Conservation (phyloP, 2,329 filamentous ascomycete species). For the Pestalotiopsis sp. region DNA sequence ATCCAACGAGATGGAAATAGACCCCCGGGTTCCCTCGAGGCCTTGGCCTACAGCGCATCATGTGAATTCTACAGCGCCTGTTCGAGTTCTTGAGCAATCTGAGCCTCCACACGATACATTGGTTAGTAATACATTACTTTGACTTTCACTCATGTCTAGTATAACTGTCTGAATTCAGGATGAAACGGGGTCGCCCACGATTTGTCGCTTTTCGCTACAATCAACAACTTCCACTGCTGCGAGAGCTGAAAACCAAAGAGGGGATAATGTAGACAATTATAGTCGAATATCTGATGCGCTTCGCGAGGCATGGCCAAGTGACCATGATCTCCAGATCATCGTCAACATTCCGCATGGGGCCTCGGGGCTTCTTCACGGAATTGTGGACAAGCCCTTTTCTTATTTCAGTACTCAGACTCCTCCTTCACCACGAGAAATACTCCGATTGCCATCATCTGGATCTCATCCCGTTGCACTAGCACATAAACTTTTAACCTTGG, state of each 20-base stretch:
- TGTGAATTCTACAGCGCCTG: background rate
- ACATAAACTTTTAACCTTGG: slow-evolving; percentile 38
- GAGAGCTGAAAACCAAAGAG: background rate
- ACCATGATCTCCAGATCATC: background rate
- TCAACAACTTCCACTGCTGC: background rate
- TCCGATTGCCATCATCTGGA: background rate
- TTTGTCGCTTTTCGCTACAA: background rate
- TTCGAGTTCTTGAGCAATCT: background rate
- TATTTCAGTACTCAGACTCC: slow-evolving; percentile 18
- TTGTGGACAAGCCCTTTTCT: slow-evolving; percentile 10
- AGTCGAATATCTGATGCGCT: background rate
- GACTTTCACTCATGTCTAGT: background rate
- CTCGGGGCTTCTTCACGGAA: background rate
- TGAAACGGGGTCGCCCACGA: background rate
- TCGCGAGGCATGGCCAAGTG: background rate
- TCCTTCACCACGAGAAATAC: slow-evolving; percentile 18
- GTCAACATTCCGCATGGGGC: background rate
- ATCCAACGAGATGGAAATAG: background rate
- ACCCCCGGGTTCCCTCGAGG: background rate
- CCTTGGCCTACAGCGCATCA: background rate
- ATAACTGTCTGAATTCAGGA: background rate
- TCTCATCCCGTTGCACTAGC: slow-evolving; percentile 32
- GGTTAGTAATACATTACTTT: background rate
- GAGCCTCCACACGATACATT: background rate
- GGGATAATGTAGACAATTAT: background rate